Evolutionary conservation across 1,284 basidiomycete species (phyloP), one percentile per base, ranked within the genome.

Genomic region (Sporisorium graminicola): DNA sequence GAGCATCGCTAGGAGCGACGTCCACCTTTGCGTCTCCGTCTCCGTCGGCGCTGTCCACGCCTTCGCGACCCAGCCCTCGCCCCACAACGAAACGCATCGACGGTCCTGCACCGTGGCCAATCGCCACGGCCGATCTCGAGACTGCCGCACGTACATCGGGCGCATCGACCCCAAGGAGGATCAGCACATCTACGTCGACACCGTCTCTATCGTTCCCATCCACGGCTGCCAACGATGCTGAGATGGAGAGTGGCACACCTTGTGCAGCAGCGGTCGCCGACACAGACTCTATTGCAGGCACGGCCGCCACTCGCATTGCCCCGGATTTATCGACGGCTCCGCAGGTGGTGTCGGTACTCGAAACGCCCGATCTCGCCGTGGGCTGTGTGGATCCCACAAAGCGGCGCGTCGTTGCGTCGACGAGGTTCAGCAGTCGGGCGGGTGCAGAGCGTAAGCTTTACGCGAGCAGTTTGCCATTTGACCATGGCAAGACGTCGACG

Each of bases 341-440:
- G 6, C 35, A 53, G 9, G 64, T 83, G n/a, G 64, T 81, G 5
- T 68, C 64, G 20, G 58, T 83, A 5, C 63, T 82, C 16, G 61
- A 68, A 24, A 79, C 72, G 47, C 80, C 81, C 1, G 81, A 83
- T 55, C 73, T 74, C 18, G 74, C 80, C 52, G 77, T 74, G 7
- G 81, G 81, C 14, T 77, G 74, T 37, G 74, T 79, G 1, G 77
- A 83, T 44, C 66, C 81, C 22, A 63, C 70, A 18, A 83, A 82
- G 88, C 88, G 92, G 74, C 87, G 93, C 47, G 92, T 94, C 2
- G 91, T 93, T 16, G 93, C 93, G 59, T 91, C 93, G 9, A 94
- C 93, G 35, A 88, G 93, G 68, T 94, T 94, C 86, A 93, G 92
- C 83, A 91, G 91, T 18, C 88, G 93, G 55, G 88, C 89, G 5